Percentiles rank a stretch among this genome's conserved stretches.
Evolutionary conservation across 768 basidiomycete species (phyloP).

Genomic region (Gelatoporia subvermispora): DNA sequence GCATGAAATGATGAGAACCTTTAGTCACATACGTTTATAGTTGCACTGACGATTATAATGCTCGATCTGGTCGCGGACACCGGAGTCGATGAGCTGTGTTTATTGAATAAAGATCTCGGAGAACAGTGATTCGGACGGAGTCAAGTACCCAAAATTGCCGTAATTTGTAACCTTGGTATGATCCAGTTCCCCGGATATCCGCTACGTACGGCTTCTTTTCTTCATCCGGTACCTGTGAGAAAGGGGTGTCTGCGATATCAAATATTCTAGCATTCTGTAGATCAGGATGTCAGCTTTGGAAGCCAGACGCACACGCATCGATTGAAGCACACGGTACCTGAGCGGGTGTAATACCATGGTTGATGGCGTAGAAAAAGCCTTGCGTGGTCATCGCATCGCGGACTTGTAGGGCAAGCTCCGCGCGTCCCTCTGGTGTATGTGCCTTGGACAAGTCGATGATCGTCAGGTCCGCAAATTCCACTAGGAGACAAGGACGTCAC

Average conservation of each 20-base stretch:
- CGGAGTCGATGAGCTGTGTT: constrained; percentile 52
- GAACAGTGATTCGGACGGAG: not conserved
- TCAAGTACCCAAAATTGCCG: constrained; percentile 46
- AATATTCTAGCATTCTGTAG: constrained; percentile 29
- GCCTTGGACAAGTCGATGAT: constrained; percentile 25
- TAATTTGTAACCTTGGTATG: constrained; percentile 52
- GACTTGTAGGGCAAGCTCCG: constrained; percentile 19
- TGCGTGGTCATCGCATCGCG: constrained; percentile 24
- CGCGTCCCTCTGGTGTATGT: constrained; percentile 20
- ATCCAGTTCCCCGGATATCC: constrained; percentile 35
- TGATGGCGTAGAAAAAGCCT: constrained; percentile 29
- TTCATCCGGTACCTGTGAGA: constrained; percentile 26
- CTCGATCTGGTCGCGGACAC: constrained; percentile 60
- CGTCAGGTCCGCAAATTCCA: constrained; percentile 28
- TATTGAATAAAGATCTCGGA: not conserved
- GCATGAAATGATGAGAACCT: not conserved
- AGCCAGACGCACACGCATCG: not conserved
- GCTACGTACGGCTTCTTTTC: constrained; percentile 27
- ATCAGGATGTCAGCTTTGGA: not conserved
- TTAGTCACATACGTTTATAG: not conserved
- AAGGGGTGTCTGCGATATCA: constrained; percentile 31
- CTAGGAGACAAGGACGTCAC: constrained; percentile 9
- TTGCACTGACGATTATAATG: constrained; percentile 49
- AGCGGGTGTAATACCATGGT: constrained; percentile 24
- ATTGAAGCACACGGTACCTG: constrained; percentile 11